A percentile compares a stretch with the other conserved stretches of the same genome.
Evolutionary conservation across 2,329 filamentous ascomycete species (phyloP).

Genomic region (Clarireedia sp.): DNA sequence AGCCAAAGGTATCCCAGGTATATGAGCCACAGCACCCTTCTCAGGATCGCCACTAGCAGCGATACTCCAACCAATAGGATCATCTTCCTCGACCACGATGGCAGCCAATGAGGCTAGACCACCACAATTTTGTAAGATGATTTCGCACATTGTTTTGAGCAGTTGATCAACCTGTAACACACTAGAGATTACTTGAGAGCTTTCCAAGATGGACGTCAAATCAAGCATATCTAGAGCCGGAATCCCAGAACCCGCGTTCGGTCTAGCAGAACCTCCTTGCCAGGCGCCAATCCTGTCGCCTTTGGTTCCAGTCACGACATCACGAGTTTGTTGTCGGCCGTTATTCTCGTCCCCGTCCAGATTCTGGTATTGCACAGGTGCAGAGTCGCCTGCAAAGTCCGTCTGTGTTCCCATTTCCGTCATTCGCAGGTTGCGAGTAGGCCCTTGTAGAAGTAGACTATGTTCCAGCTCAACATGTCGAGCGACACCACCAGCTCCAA

Average conservation of each 20-base stretch:
- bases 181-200: constrained; percentile 72
- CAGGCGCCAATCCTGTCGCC: constrained; percentile 56
- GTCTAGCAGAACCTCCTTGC: constrained; percentile 48
- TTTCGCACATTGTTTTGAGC: constrained; percentile 72
- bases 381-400: constrained; percentile 53
- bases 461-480: constrained; percentile 61
- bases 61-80: constrained; percentile 53
- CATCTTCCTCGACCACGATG: constrained; percentile 64
- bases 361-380: constrained; percentile 43
- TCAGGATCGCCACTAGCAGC: constrained; percentile 69
- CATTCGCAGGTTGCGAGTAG: constrained; percentile 48
- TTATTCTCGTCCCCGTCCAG: constrained; percentile 35
- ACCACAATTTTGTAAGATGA: constrained; percentile 70
- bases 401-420: constrained; percentile 62
- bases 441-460: constrained; percentile 56
- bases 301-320: constrained; percentile 36
- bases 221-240: constrained; percentile 79
- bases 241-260: constrained; percentile 53
- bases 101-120: constrained; percentile 62
- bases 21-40: constrained; percentile 57
- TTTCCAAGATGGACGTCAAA: constrained; percentile 68
- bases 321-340: constrained; percentile 34
- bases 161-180: constrained; percentile 68
- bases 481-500: constrained; percentile 63
- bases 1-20: constrained; percentile 55